Evolutionary conservation across 495 filamentous ascomycete species (phyloP), one percentile per base, ranked within the genome.

Genomic region (Tuber umbilicatum): DNA sequence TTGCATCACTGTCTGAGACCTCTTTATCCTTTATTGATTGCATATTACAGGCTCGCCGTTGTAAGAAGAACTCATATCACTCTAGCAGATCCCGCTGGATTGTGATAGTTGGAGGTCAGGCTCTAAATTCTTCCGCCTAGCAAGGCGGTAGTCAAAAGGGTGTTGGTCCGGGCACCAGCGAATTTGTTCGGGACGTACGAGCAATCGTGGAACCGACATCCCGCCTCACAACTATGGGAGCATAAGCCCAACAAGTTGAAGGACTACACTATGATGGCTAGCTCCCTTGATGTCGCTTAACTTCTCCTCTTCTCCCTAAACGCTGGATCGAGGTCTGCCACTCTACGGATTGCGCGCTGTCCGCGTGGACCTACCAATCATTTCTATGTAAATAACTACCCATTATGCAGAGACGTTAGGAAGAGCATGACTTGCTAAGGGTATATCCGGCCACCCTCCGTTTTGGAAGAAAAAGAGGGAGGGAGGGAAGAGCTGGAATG

Each of bases 111-210:
- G 76, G 81, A 45, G 40, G 73, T 10, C 80, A 81, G 73, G 74
- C 81, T 40, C 83, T 86, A 72, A 87, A 86, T 83, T 85, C 84
- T 76, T 85, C 85, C 69, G 84, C 87, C 67, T 85, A 86, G 27
- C 23, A 97, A 97, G 86, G 94, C 91, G 80, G 98, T 99, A 95
- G 95, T 99, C 72, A 96, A 98, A 84, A 90, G 95, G 78, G 93
- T 97, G 72, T 98, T 43, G 95, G 95, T 74, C 89, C 92, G 72
- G 96, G 92, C 84, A 87, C 98, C 74, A 94, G 89, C 81, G 94
- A 97, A 84, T 85, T 99, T 73, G 95, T 94, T 6, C 90, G 91
- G 78, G 95, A 99, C 86, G 92, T 97, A 37, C 89, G 95, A 72
- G 85, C 86, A 27, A 94, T 98, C 86, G 96, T 99, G 94, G 94